Base-by-base conservation (phyloP, 2,329 filamentous ascomycete genomes). In the Colletotrichum tropicale region DNA sequence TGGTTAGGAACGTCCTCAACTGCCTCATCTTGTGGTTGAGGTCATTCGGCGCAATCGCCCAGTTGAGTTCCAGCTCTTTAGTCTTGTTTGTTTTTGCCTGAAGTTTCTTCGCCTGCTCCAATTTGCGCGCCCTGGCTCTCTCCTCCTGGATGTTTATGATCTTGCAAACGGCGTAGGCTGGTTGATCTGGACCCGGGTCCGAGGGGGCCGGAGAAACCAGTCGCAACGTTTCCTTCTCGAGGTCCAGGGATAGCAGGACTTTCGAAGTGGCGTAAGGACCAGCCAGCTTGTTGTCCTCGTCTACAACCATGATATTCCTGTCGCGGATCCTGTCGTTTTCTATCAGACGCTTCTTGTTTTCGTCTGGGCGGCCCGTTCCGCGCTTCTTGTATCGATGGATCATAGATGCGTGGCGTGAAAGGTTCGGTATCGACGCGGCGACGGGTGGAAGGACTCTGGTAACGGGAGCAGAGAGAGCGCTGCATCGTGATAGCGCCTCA, bases 41-140 rank as follows among this genome's bases (percentile, higher is more conserved):
- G 86, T 98, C 96, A 81, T 96, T 91, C 15, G 84, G 81, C 76
- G 92, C 93, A 80, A 98, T 98, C 38, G 93, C 93, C 96, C 96
- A 98, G 83, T 95, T 96, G 80, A 98, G 80, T 85, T 98, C 96
- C n/a, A 98, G 84, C 81, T 93, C 93, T 86, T 98, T 98, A 18
- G 84, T 82, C 78, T 87, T 88, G 43, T 86, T 80, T 24, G 81
- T 79, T 81, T 83, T 76, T 78, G 85, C 81, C 79, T 80, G 79
- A 74, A 86, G 85, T 61, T 87, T 86, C 69, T 82, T 85, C 78
- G 82, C 87, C 79, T 85, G 84, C 77, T 86, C 86, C 78, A 85
- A 86, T 76, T 87, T 84, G 76, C 88, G 87, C 56, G 83, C 78
- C 66, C 84, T 82, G 78, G 87, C 84, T 75, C 85, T 84, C 70